phyloP scores from a whole-genome alignment of 2,329 filamentous ascomycete species.

The Arthroderma sp. region DNA sequence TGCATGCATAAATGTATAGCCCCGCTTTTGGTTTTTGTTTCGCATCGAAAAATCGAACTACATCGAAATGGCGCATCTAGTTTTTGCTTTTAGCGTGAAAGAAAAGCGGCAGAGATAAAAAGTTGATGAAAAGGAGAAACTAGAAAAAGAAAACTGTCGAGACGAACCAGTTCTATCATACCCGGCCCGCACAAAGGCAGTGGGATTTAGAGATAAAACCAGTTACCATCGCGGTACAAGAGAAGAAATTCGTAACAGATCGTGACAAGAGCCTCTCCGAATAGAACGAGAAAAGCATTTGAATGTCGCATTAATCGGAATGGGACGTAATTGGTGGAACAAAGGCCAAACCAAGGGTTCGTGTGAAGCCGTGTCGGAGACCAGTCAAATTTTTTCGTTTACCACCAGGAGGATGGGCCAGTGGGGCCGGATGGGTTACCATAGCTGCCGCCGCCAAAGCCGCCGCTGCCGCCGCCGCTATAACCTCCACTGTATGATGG shows the following conservation, averaged over 20 bases:
- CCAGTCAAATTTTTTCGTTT: conserved; percentile 24
- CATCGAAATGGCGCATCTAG: conserved; percentile 6
- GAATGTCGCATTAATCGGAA: no score
- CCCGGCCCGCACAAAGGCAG: no score
- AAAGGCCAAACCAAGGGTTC: neutral
- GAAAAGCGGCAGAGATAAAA: conserved; percentile 1
- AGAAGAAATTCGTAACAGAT: conserved; percentile 29
- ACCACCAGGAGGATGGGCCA: conserved; percentile 41
- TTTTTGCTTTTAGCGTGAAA: neutral
- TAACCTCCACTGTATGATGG: neutral
- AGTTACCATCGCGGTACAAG: conserved; percentile 11
- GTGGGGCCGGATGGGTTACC: conserved; percentile 37
- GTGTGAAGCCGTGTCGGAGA: conserved; percentile 25
- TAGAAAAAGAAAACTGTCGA: conserved; percentile 9
- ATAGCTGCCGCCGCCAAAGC: conserved; percentile 28
- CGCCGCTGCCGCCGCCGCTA: conserved; percentile 15
- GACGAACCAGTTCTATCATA: conserved; percentile 2
- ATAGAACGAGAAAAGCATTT: conserved; percentile 16
- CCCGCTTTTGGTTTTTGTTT: neutral
- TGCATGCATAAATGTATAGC: conserved; percentile 4
- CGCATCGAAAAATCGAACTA: neutral
- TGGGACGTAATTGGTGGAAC: no score
- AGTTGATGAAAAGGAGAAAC: conserved; percentile 6
- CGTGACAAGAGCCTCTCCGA: conserved; percentile 32
- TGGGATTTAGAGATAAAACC: no score